phyloP scores from a whole-genome alignment of 2,329 filamentous ascomycete genomes.

The Calonectria montana region DNA sequence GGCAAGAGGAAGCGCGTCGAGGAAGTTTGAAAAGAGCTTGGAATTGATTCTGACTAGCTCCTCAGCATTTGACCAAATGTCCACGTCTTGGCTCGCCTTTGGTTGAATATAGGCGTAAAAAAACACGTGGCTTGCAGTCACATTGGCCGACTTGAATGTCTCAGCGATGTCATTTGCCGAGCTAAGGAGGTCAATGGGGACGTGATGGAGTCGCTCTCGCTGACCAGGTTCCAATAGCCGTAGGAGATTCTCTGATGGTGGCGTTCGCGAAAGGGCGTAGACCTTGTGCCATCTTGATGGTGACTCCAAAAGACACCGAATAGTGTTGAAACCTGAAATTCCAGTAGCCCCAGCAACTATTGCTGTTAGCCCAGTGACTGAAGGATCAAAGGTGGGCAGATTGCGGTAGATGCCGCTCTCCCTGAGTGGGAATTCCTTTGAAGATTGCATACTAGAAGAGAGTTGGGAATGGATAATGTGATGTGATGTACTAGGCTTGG shows the following conservation, averaged over 20 bases:
- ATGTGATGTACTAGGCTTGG: background rate
- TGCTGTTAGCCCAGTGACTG: background rate
- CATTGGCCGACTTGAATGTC: background rate
- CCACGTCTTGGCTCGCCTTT: background rate
- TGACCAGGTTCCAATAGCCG: background rate
- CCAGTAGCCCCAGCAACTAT: background rate
- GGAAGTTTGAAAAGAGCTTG: background rate
- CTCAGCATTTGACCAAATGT: background rate
- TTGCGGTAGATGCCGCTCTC: background rate
- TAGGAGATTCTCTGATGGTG: background rate
- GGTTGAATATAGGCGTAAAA: background rate
- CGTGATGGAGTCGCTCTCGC: background rate
- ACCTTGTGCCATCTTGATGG: background rate
- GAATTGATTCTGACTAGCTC: background rate
- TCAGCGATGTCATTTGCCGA: background rate
- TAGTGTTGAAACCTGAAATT: background rate
- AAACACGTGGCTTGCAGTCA: background rate
- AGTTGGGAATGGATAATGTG: background rate
- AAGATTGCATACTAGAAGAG: background rate
- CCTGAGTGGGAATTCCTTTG: background rate
- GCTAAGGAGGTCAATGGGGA: background rate
- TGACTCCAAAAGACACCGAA: background rate
- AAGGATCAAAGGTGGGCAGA: background rate
- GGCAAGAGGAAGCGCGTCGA: background rate
- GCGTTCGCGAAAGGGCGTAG: background rate